A percentile compares a stretch with the other conserved stretches of the same genome.
Evolutionary conservation across 2,329 filamentous ascomycete genomes (phyloP).

Genomic region (Tolypocladium nubicola): DNA sequence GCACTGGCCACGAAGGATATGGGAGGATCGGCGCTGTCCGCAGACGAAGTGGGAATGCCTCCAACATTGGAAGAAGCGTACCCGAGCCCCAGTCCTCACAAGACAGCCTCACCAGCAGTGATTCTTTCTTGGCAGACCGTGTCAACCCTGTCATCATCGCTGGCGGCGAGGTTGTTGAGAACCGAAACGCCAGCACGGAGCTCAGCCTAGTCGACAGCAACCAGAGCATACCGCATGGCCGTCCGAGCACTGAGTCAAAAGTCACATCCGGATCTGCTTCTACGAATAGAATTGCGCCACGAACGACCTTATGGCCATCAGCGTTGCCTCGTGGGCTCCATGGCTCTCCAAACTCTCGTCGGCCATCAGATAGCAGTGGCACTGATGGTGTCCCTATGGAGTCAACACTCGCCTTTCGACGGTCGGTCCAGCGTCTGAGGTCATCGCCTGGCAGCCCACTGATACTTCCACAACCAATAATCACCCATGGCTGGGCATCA

Average conservation of each 20-base stretch:
- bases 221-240: slow-evolving; percentile 30
- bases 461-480: slow-evolving; percentile 42
- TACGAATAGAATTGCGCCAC: slow-evolving; percentile 26
- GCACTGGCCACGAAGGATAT: slow-evolving; percentile 90
- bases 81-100: slow-evolving; percentile 35
- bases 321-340: slow-evolving; percentile 31
- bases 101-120: slow-evolving; percentile 38
- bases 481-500: slow-evolving; percentile 31
- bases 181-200: slow-evolving; percentile 43
- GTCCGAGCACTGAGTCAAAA: slow-evolving; percentile 32
- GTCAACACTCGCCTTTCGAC: slow-evolving; percentile 42
- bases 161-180: slow-evolving; percentile 51
- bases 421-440: slow-evolving; percentile 42
- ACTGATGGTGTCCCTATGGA: slow-evolving; percentile 37
- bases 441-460: slow-evolving; percentile 32
- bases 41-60: slow-evolving; percentile 52
- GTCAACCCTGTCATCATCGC: slow-evolving; percentile 58
- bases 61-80: slow-evolving; percentile 34
- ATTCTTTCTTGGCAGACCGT: slow-evolving; percentile 49
- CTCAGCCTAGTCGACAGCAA: slow-evolving; percentile 38
- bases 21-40: slow-evolving; percentile 52
- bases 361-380: slow-evolving; percentile 47
- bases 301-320: slow-evolving; percentile 43
- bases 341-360: slow-evolving; percentile 16
- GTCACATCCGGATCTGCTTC: slow-evolving; percentile 27